Evolutionary conservation across 1,284 basidiomycete genomes (phyloP).

Genomic region (Xerocomus nothofagi): DNA sequence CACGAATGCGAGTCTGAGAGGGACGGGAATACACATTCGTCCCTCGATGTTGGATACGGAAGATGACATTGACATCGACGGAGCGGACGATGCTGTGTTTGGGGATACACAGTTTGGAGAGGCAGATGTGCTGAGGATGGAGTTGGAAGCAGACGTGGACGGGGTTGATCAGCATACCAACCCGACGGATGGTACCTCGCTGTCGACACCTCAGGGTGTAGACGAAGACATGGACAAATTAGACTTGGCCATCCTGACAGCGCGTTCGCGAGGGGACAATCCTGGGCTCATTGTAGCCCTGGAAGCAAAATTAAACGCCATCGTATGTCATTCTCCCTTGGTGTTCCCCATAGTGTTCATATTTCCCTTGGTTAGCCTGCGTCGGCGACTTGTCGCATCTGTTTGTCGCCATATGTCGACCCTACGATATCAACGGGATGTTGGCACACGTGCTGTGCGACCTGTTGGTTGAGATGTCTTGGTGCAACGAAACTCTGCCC

Average conservation of each 20-base stretch:
- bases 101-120: slow-evolving; percentile 75
- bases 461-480: slow-evolving; percentile 77
- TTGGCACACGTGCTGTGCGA: slow-evolving; percentile 80
- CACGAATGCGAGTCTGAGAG: slow-evolving; percentile 40
- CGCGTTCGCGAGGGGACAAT: slow-evolving; percentile 49
- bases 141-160: slow-evolving; percentile 23
- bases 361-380: slow-evolving; percentile 33
- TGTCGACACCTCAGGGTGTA: background rate
- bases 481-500: slow-evolving; percentile 80
- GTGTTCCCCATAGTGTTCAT: background rate
- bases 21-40: slow-evolving; percentile 63
- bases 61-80: slow-evolving; percentile 76
- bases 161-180: slow-evolving; percentile 1
- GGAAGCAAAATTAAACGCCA: slow-evolving; percentile 57
- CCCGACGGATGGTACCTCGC: background rate
- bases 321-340: slow-evolving; percentile 44
- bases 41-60: slow-evolving; percentile 61
- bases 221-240: slow-evolving; percentile 43
- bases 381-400: slow-evolving; percentile 68
- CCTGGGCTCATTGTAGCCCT: slow-evolving; percentile 52
- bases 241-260: slow-evolving; percentile 50
- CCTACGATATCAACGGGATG: slow-evolving; percentile 80
- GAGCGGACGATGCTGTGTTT: slow-evolving; percentile 65
- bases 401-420: slow-evolving; percentile 71
- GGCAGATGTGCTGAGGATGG: slow-evolving; percentile 52